Conservation (phyloP, 495 filamentous ascomycete genomes). For the Talaromyces trachyspermus region DNA sequence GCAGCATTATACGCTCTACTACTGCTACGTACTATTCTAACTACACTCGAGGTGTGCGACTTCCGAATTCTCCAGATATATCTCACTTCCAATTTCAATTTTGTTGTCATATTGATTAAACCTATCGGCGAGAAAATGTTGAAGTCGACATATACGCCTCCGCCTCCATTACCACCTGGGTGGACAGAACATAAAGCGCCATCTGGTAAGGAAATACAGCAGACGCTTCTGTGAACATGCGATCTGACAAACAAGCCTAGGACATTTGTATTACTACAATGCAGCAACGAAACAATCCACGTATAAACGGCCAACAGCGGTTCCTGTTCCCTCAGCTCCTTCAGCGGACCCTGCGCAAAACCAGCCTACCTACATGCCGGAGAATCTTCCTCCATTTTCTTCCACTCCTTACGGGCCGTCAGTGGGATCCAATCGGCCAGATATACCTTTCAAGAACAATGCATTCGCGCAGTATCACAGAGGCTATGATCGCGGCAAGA, state of each 20-base stretch:
- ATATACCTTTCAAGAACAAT: slow-evolving; percentile 11
- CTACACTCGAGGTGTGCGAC: no score
- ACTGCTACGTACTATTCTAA: background rate
- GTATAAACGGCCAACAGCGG: slow-evolving; percentile 55
- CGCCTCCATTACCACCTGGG: slow-evolving; percentile 61
- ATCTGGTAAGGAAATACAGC: slow-evolving; percentile 62
- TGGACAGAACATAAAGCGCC: slow-evolving; percentile 95
- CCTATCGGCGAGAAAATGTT: slow-evolving; percentile 23
- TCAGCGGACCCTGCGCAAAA: slow-evolving; percentile 14
- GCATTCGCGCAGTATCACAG: slow-evolving; percentile 27
- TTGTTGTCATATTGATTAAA: no score
- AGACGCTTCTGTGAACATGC: no score
- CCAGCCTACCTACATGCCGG: slow-evolving; percentile 23
- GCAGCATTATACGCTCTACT: background rate
- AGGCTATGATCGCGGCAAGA: slow-evolving; percentile 41
- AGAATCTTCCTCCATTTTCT: slow-evolving; percentile 34
- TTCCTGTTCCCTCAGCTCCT: slow-evolving; percentile 22
- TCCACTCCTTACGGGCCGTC: slow-evolving; percentile 34
- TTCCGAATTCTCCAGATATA: no score
- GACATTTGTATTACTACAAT: slow-evolving; percentile 87
- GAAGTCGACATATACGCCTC: slow-evolving; percentile 35
- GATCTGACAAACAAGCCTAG: slow-evolving; percentile 26
- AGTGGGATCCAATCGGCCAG: slow-evolving; percentile 11
- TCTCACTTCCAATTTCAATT: no score
- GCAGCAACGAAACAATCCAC: slow-evolving; percentile 79